A percentile compares a stretch with the other conserved stretches of the same genome.
Evolutionary conservation across 805 yeast species (phyloP).

Genomic region (Candida berthetii): DNA sequence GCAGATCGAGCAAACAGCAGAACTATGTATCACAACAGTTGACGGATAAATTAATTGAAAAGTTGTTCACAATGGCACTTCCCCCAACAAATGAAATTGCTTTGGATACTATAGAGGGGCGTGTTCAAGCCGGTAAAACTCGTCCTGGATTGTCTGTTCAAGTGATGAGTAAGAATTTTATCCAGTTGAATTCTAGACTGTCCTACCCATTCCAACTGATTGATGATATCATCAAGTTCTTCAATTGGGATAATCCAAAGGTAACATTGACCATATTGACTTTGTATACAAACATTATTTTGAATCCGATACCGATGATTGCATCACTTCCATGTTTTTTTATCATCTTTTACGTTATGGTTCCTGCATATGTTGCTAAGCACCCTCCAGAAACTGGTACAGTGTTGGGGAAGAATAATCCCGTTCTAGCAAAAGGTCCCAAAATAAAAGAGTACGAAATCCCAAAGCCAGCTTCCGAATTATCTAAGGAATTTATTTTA

Average conservation of each 20-base stretch:
- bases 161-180: slow-evolving; percentile 61
- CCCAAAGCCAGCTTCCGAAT: slow-evolving; percentile 72
- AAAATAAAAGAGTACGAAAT: slow-evolving; percentile 39
- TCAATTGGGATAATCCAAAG: slow-evolving; percentile 60
- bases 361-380: slow-evolving; percentile 56
- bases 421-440: slow-evolving; percentile 44
- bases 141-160: slow-evolving; percentile 70
- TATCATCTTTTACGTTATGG: slow-evolving; percentile 47
- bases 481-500: slow-evolving; percentile 69
- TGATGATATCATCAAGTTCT: slow-evolving; percentile 47
- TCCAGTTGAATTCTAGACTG: slow-evolving; percentile 54
- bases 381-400: slow-evolving; percentile 55
- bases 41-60: slow-evolving; percentile 69
- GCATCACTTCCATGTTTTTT: slow-evolving; percentile 49
- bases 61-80: slow-evolving; percentile 62
- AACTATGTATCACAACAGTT: slow-evolving; percentile 20
- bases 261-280: slow-evolving; percentile 54
- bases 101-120: slow-evolving; percentile 35
- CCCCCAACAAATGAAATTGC: slow-evolving; percentile 52
- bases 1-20: background rate
- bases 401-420: slow-evolving; percentile 26
- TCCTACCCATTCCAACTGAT: slow-evolving; percentile 55
- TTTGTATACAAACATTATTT: slow-evolving; percentile 42
- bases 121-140: slow-evolving; percentile 54
- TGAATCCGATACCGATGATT: slow-evolving; percentile 53